phyloP scores from a whole-genome alignment of 305 asterid species.

The Salvia sclarea region DNA sequence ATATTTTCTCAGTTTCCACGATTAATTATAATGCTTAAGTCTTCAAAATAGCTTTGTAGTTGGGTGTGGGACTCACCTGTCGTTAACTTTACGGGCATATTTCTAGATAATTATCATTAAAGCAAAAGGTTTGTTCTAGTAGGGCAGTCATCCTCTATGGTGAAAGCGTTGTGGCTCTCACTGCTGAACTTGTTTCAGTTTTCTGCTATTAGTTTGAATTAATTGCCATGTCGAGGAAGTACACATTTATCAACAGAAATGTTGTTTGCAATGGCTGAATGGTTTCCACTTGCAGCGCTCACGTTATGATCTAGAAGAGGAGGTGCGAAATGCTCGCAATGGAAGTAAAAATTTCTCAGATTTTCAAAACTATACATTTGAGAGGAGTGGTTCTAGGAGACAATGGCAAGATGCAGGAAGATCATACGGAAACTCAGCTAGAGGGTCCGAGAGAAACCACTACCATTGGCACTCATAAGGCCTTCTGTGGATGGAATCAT shows the following conservation, averaged over 20 bases:
- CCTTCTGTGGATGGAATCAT: constrained; percentile 8
- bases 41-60: constrained; percentile 19
- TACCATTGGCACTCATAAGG: constrained; percentile 47
- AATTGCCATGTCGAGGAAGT: not conserved
- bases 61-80: not conserved
- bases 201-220: not conserved
- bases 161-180: not conserved
- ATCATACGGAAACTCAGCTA: constrained; percentile 48
- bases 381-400: constrained; percentile 52
- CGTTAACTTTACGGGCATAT: constrained; percentile 2
- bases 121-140: not conserved
- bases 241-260: not conserved
- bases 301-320: constrained; percentile 81
- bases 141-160: not conserved
- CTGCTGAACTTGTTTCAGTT: not conserved
- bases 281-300: constrained; percentile 59
- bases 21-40: not conserved
- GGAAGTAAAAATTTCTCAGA: constrained; percentile 44
- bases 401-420: constrained; percentile 56
- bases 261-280: constrained; percentile 30
- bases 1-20: constrained; percentile 20
- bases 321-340: constrained; percentile 55
- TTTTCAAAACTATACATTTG: constrained; percentile 47
- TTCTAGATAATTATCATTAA: not conserved
- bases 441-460: constrained; percentile 51